These are phyloP conservation scores for Kokia cookei DNA, from an alignment of 441 rosid genomes.

Conservation along the genomic window DNA sequence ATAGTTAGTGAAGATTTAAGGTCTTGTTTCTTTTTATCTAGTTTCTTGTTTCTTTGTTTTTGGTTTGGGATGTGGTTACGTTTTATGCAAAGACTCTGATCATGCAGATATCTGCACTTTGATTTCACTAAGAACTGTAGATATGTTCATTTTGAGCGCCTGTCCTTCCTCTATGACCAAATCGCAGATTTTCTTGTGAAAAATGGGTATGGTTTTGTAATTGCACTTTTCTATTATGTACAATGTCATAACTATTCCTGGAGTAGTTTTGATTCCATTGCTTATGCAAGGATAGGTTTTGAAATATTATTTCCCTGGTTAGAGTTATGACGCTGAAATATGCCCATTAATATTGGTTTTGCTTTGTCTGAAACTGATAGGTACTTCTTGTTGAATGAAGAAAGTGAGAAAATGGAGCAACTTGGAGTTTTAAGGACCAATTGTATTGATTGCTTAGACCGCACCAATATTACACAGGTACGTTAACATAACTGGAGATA, in stretches of 20 bases:
- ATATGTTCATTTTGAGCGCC: constrained; percentile 93
- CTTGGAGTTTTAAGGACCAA: constrained; percentile 87
- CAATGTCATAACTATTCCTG: background rate
- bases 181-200: constrained; percentile 74
- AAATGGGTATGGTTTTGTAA: constrained; percentile 51
- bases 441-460: constrained; percentile 98
- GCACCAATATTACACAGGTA: constrained; percentile 97
- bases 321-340: background rate
- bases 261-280: background rate
- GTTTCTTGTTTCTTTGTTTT: constrained; percentile 8
- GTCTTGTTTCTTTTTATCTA: constrained; percentile 38
- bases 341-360: background rate
- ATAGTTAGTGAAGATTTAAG: constrained; percentile 74
- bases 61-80: background rate
- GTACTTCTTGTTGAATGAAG: constrained; percentile 78
- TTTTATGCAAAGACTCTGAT: constrained; percentile 17
- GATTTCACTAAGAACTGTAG: constrained; percentile 89
- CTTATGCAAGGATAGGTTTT: constrained; percentile 6
- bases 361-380: constrained; percentile 28
- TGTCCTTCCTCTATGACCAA: constrained; percentile 85
- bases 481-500: constrained; percentile 6
- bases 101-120: constrained; percentile 89
- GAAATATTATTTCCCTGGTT: background rate
- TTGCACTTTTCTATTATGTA: background rate
- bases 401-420: constrained; percentile 91